A percentile compares a stretch with the other conserved stretches of the same genome.
phyloP scores from a whole-genome alignment of 805 yeast species.

The Brettanomyces nanus region DNA sequence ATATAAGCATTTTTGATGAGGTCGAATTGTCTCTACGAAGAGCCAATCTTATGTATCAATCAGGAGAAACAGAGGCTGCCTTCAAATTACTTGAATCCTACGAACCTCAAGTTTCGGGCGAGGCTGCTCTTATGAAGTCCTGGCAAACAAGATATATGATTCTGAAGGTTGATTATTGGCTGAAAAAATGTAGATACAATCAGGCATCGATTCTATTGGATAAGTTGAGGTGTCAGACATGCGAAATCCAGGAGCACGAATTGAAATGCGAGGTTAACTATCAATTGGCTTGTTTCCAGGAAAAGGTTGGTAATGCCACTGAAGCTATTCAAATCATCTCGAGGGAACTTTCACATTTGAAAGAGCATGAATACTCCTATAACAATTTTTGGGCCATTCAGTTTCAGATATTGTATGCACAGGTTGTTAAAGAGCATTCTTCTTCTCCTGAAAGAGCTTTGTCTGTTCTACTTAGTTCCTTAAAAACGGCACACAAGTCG shows the following conservation, averaged over 20 bases:
- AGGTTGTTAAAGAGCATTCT: slow-evolving; percentile 33
- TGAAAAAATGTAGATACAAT: slow-evolving; percentile 31
- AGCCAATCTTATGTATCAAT: slow-evolving; percentile 28
- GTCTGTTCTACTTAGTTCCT: slow-evolving; percentile 39
- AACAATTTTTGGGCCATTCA: slow-evolving; percentile 38
- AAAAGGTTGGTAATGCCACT: slow-evolving; percentile 15
- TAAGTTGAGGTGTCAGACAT: slow-evolving; percentile 21
- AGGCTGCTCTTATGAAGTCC: slow-evolving; percentile 33
- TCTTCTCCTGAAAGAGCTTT: slow-evolving; percentile 39
- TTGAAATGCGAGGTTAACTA: slow-evolving; percentile 20
- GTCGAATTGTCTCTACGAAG: slow-evolving; percentile 32
- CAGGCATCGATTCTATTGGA: slow-evolving; percentile 30
- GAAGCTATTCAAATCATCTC: slow-evolving; percentile 17
- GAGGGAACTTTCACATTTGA: slow-evolving; percentile 15
- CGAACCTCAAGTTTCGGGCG: slow-evolving; percentile 19
- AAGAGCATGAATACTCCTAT: slow-evolving; percentile 15
- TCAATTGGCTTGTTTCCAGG: slow-evolving; percentile 18
- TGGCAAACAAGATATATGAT: slow-evolving; percentile 34
- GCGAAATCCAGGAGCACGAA: slow-evolving; percentile 26
- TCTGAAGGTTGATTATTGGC: slow-evolving; percentile 28
- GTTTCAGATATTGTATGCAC: slow-evolving; percentile 39
- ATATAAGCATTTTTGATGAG: slow-evolving; percentile 30
- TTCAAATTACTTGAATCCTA: slow-evolving; percentile 28
- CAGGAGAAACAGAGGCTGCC: slow-evolving; percentile 35
- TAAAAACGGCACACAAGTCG: slow-evolving; percentile 38